Base-by-base conservation (phyloP, 768 basidiomycete genomes). In the Gloeopeniophorella convolvens region DNA sequence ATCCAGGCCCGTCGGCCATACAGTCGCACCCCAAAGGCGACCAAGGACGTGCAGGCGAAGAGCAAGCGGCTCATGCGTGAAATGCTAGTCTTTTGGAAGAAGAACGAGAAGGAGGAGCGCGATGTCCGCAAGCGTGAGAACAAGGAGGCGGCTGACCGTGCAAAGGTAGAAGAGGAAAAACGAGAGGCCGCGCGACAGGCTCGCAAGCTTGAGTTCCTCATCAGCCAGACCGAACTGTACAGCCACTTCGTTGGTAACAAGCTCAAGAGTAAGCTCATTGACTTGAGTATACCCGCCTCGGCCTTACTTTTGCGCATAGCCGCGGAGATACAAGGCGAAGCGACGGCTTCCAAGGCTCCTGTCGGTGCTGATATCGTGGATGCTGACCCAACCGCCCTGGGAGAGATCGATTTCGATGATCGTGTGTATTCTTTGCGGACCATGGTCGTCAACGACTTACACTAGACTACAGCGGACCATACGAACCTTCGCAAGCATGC, bases 231-330 rank as follows among this genome's bases (percentile, higher is more conserved):
- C 3, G 96, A 99, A 65, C 78, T 98, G 7, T 99, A 98, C 69
- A 93, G 90, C 58, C 96, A 99, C 71, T 98, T 99, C 76, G 93
- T 99, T 51, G 95, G 95, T 27, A 96, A 83, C 69, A 98, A 98
- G 70, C 77, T 91, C 45, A 89, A 89, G 66, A 91, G 89, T 89
- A 66, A 60, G 82, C 69, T 18, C 30, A 33, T 31, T 30, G 7
- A 18, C 11, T 39, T 13, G 12, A 3, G 3, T 3, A 10, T 5
- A 52, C 36, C 39, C 41, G 15, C 34, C 27, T 31, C 45, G 56
- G 45, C 52, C 41, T 66, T 33, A 50, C 37, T n/a, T 37, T 45
- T 52, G 26, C 39, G 28, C 58, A 40, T 44, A 91, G 89, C 89
- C 30, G 78, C 83, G 40, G 86, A 90, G 61, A 75, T 87, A 36